Conservation (phyloP, 2,329 filamentous ascomycete genomes). For the Fusarium nygamai region DNA sequence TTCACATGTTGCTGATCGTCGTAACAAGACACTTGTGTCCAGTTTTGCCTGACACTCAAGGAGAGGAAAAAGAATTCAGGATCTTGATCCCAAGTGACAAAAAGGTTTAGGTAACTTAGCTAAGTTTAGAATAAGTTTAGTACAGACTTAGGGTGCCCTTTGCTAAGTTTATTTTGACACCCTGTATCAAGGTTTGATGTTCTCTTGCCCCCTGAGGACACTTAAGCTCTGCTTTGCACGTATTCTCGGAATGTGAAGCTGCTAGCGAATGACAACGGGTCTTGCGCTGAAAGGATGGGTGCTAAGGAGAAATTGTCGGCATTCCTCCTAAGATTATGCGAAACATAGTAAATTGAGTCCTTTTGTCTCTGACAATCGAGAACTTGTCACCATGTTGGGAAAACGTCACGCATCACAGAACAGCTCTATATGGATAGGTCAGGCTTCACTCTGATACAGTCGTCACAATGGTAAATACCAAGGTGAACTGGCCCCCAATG, state of each 20-base stretch:
- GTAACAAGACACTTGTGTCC: background rate
- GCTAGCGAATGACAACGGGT: background rate
- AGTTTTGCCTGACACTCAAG: background rate
- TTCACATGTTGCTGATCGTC: background rate
- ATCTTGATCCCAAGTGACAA: fast-evolving
- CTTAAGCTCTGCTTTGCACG: too few relatives aligned
- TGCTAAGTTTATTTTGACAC: background rate
- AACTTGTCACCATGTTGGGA: background rate
- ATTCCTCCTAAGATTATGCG: background rate
- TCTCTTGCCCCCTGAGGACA: fast-evolving
- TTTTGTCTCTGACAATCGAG: background rate
- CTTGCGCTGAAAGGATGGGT: background rate
- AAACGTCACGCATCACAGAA: background rate
- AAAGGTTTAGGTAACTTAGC: fast-evolving
- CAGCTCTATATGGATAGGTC: fast-evolving
- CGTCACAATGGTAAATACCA: background rate
- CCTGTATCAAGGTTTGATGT: fast-evolving
- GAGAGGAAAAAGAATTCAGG: background rate
- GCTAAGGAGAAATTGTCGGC: fast-evolving
- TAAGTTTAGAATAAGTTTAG: too few relatives aligned
- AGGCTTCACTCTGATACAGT: background rate
- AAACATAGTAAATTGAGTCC: background rate
- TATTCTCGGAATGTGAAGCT: background rate
- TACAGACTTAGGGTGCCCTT: background rate
- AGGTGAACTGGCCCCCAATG: fast-evolving